Conservation (phyloP, 805 yeast genomes). For the Nakazawaea wyomingensis region DNA sequence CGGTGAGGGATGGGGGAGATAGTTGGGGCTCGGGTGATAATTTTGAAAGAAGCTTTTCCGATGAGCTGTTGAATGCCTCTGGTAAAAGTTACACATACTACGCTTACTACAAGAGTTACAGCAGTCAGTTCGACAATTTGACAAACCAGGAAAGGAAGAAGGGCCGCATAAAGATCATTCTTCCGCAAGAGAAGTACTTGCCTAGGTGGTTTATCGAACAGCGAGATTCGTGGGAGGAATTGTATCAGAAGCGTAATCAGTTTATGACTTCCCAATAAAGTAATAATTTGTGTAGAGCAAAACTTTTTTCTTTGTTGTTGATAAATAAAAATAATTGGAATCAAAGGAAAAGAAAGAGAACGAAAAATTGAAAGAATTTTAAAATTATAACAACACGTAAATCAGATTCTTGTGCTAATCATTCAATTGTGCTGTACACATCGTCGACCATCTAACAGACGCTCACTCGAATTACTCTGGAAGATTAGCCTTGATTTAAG, state of each 20-base stretch:
- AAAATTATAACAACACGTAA: background rate
- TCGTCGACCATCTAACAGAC: too few relatives aligned
- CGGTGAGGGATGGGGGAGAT: slow-evolving; percentile 25
- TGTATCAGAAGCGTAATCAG: slow-evolving; percentile 19
- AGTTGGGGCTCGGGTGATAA: slow-evolving; percentile 2
- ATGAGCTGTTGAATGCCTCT: slow-evolving; percentile 16
- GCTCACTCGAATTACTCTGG: too few relatives aligned
- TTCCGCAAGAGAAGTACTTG: slow-evolving; percentile 60
- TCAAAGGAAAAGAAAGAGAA: background rate
- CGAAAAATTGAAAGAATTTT: too few relatives aligned
- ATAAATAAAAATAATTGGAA: background rate
- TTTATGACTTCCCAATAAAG: background rate
- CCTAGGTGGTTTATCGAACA: slow-evolving; percentile 73
- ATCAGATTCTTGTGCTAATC: background rate
- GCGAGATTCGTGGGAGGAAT: slow-evolving; percentile 60
- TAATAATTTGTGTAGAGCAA: background rate
- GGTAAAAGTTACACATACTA: slow-evolving; percentile 6
- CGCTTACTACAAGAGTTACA: slow-evolving; percentile 4
- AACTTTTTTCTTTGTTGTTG: background rate
- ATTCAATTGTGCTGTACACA: background rate
- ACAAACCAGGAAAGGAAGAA: slow-evolving; percentile 26
- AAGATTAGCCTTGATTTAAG: too few relatives aligned
- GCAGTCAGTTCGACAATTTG: slow-evolving; percentile 9
- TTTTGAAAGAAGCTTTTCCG: slow-evolving; percentile 25
- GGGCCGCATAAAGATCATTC: slow-evolving; percentile 36